phyloP scores from a whole-genome alignment of 805 yeast genomes.

The Sugiyamaella valdiviana region DNA sequence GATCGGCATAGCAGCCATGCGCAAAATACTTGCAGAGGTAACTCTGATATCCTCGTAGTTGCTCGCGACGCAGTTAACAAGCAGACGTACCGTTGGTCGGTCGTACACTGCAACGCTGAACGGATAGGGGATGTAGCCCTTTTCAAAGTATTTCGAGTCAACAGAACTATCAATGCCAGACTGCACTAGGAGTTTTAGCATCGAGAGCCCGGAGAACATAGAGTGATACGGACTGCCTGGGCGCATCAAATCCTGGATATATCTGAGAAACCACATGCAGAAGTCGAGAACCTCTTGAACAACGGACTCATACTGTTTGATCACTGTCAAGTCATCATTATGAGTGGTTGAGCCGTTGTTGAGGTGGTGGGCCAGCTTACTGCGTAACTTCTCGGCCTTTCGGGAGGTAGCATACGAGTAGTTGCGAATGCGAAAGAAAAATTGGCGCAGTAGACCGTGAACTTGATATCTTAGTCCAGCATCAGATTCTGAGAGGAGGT shows the following conservation, averaged over 20 bases:
- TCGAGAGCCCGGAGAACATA: conserved; percentile 42
- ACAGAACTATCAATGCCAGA: conserved; percentile 53
- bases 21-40: conserved; percentile 41
- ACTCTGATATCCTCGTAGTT: conserved; percentile 74
- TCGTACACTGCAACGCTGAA: conserved; percentile 42
- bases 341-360: no score
- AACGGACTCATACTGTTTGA: background rate
- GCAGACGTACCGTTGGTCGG: conserved; percentile 38
- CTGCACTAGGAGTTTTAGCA: conserved; percentile 42
- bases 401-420: conserved; percentile 55
- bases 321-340: no score
- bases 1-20: conserved; percentile 39
- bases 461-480: conserved; percentile 65
- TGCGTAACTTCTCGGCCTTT: conserved; percentile 32
- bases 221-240: conserved; percentile 57
- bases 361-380: background rate
- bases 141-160: conserved; percentile 31
- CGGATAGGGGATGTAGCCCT: conserved; percentile 45
- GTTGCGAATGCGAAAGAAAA: conserved; percentile 60
- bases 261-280: conserved; percentile 35
- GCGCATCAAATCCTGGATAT: conserved; percentile 36
- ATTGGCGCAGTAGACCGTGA: conserved; percentile 52
- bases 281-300: conserved; percentile 35
- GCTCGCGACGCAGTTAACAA: conserved; percentile 59
- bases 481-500: conserved; percentile 57